Conservation (phyloP, 305 asterid genomes). For the Fraxinus albicans region DNA sequence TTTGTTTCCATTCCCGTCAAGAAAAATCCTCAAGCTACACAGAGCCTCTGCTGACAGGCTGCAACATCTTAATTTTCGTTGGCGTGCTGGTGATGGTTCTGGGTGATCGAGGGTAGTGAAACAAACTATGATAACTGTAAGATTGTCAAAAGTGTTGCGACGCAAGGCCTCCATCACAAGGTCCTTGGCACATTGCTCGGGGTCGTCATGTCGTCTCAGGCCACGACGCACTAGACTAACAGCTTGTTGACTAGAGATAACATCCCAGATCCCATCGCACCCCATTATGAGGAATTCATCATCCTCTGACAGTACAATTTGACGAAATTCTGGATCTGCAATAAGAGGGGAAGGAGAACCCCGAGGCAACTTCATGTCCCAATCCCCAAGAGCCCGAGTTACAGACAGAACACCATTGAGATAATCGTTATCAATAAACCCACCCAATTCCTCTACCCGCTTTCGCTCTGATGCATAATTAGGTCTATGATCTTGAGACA, state of each 20-base stretch:
- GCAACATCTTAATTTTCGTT: slow-evolving; percentile 50
- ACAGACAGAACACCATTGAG: slow-evolving; percentile 72
- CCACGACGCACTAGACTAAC: slow-evolving; percentile 69
- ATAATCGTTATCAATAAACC: slow-evolving; percentile 69
- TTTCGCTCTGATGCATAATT: slow-evolving; percentile 43
- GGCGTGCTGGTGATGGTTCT: slow-evolving; percentile 33
- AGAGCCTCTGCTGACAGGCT: slow-evolving; percentile 74
- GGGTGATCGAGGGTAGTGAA: slow-evolving; percentile 46
- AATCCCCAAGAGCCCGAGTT: slow-evolving; percentile 78
- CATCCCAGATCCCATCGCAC: slow-evolving; percentile 88
- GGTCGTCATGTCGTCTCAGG: slow-evolving; percentile 65
- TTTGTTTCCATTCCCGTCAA: slow-evolving; percentile 42
- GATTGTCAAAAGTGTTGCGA: slow-evolving; percentile 62
- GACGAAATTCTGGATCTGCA: slow-evolving; percentile 75
- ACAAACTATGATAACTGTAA: slow-evolving; percentile 62
- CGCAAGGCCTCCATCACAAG: slow-evolving; percentile 79
- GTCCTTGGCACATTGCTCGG: slow-evolving; percentile 78
- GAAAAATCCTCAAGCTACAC: slow-evolving; percentile 54
- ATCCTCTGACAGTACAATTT: slow-evolving; percentile 53
- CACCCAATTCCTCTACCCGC: slow-evolving; percentile 75
- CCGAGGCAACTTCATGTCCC: slow-evolving; percentile 82
- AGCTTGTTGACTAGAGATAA: slow-evolving; percentile 74
- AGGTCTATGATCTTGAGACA: slow-evolving; percentile 83
- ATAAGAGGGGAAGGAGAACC: slow-evolving; percentile 72
- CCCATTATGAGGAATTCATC: slow-evolving; percentile 82